Conservation (phyloP, 106 monocot genomes). For the Amphibolis antarctica region DNA sequence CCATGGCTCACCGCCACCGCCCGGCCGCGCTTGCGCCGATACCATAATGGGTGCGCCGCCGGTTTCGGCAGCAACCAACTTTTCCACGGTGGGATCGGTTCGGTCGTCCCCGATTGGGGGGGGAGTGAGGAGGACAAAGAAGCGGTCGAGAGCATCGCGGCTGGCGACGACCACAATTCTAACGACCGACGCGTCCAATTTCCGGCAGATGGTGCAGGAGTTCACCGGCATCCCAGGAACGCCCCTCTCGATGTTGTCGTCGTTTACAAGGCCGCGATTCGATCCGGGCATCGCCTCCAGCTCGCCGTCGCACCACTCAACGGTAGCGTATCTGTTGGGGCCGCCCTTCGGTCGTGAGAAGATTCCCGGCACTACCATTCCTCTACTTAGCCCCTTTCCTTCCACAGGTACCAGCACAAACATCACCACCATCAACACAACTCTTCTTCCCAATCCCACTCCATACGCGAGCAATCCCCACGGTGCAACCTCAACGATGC, state of each 20-base stretch:
- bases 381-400: background rate
- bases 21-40: no score
- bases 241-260: slow-evolving; percentile 29
- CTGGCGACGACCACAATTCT: slow-evolving; percentile 71
- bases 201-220: slow-evolving; percentile 92
- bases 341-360: background rate
- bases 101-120: background rate
- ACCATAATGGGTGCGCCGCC: no score
- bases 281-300: slow-evolving; percentile 10
- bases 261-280: slow-evolving; percentile 14
- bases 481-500: no score
- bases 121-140: slow-evolving; percentile 21
- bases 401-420: no score
- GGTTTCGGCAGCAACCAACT: background rate
- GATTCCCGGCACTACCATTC: background rate
- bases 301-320: background rate
- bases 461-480: no score
- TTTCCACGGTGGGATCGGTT: background rate
- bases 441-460: no score
- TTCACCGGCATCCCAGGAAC: slow-evolving; percentile 75
- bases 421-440: no score
- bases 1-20: no score
- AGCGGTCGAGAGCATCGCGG: slow-evolving; percentile 56
- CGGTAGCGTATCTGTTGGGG: background rate
- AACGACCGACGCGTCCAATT: slow-evolving; percentile 79